Evolutionary conservation across 2,329 filamentous ascomycete genomes (phyloP), one percentile per base, ranked within the genome.

Genomic region (Ophiostoma fasciatum): DNA sequence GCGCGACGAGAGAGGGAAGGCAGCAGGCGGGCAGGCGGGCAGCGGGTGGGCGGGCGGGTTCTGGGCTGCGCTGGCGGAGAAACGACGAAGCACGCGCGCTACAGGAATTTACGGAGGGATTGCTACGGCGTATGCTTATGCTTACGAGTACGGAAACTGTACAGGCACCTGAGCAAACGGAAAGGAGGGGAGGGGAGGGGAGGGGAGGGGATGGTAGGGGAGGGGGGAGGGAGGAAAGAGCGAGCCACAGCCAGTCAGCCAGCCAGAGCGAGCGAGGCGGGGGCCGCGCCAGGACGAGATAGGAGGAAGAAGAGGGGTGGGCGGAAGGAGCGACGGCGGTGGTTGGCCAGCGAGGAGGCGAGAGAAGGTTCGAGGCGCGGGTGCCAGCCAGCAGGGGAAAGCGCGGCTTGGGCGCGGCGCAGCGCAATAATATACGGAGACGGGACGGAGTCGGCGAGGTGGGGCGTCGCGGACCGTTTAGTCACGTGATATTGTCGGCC

Each of bases 361-460:
- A 31, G 23, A 28, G 37, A 39, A 39, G 38, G 33, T 39, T 39
- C 38, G 38, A 36, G 38, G 38, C 30, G 23, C 37, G 34, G 26
- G 33, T 27, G 30, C 33, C 37, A 39, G 37, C 27, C 23, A 33
- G 14, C n/a, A 28, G 32, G 28, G 23, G n/a, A 32, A 15, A 28
- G 28, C 30, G 28, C 14, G 32, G n/a, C 27, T 21, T n/a, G n/a
- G n/a, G n/a, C n/a, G n/a, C n/a, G n/a, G n/a, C n/a, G n/a, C n/a
- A n/a, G n/a, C n/a, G n/a, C n/a, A n/a, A n/a, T n/a, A n/a, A n/a
- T n/a, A n/a, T n/a, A n/a, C n/a, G n/a, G n/a, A n/a, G n/a, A n/a
- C n/a, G n/a, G n/a, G n/a, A n/a, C n/a, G n/a, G n/a, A n/a, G n/a
- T n/a, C n/a, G n/a, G n/a, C n/a, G n/a, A n/a, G n/a, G n/a, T n/a